Base-by-base conservation (phyloP, 2,329 filamentous ascomycete genomes). In the Xylariaceae sp. region DNA sequence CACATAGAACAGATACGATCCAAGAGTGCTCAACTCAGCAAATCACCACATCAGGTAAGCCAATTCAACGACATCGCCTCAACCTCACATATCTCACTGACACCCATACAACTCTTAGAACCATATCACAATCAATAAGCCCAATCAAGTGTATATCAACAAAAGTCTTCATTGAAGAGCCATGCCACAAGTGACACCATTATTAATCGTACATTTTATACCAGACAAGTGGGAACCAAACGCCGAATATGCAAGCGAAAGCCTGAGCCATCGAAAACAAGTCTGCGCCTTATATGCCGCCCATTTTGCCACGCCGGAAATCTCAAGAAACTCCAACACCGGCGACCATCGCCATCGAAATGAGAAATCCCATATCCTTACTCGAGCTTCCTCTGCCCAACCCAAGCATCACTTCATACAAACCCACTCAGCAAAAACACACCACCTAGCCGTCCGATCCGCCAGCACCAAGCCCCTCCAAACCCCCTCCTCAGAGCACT, bases 341-440 rank as follows among this genome's bases (percentile, higher is more conserved):
- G 41, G 43, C 42, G 35, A 45, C 22, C 19, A 35, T 44, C 39
- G 41, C 45, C 19, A 39, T 42, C 30, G 22, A 35, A 19, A 36
- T 18, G 41, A 39, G 35, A 18, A 44, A 45, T 45, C 43, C 38
- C 45, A 42, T 30, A n/a, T 12, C 7, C 7, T 42, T 15, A 14
- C 35, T 27, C 17, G 18, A 38, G 18, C n/a, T n/a, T 32, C n/a
- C 11, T 22, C 22, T 11, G 27, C 22, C 22, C 22, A 27, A 27
- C 4, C 22, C 22, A 27, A 17, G 19, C 32, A 19, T 56, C 40
- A 61, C 38, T 60, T 59, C 32, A 74, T 66, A 62, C 85, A 88
- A 54, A 81, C 74, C 89, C 89, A 95, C 73, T 95, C 89, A 0
- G 87, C 87, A 75, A 94, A 94, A n/a, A 95, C 89, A 64, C 89